Evolutionary conservation across 495 filamentous ascomycete species (phyloP), one percentile per base, ranked within the genome.

Genomic region (Hamigera avellanea): DNA sequence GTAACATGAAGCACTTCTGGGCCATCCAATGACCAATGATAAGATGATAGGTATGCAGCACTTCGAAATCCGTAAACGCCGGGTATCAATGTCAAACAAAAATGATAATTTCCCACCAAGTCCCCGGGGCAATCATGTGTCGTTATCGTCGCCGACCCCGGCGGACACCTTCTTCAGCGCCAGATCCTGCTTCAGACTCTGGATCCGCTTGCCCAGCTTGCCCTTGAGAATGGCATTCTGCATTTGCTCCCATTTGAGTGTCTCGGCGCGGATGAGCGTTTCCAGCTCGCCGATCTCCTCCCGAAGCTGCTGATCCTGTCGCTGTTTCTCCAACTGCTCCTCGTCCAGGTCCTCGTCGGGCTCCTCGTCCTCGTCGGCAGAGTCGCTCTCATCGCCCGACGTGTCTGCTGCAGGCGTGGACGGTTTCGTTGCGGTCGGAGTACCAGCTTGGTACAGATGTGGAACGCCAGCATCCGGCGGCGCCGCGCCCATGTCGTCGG

Each of bases 341-440:
- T 75, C 74, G 26, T 78, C 75, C 21, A 75, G 58, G 19, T 78
- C 76, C 9, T 78, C 75, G 14, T 77, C 75, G 8, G 75, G 67
- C 2, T 40, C 76, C 13, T 73, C 70, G 3, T 73, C 69, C 5
- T 73, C 77, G 16, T 78, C 75, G 34, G 75, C 76, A 0, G 77
- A 79, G 14, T 67, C 71, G 31, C 53, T 66, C 16, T 70, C 65
- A 28, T 65, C 64, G 2, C 59, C 66, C 0, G 65, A 68, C 0
- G 63, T 56, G 12, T 68, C 61, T 16, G 54, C 62, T n/a, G 49
- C 61, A 6, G 59, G 56, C 0, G 65, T 60, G 2, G 59, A 52
- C 5, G 58, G 57, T 37, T 53, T 57, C 23, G 52, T 54, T 10
- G 54, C 53, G 3, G 52, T 56, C 10, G 59, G 52, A 6, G 57